phyloP scores from a whole-genome alignment of 2,329 filamentous ascomycete species.

The Hysterium pulicare region DNA sequence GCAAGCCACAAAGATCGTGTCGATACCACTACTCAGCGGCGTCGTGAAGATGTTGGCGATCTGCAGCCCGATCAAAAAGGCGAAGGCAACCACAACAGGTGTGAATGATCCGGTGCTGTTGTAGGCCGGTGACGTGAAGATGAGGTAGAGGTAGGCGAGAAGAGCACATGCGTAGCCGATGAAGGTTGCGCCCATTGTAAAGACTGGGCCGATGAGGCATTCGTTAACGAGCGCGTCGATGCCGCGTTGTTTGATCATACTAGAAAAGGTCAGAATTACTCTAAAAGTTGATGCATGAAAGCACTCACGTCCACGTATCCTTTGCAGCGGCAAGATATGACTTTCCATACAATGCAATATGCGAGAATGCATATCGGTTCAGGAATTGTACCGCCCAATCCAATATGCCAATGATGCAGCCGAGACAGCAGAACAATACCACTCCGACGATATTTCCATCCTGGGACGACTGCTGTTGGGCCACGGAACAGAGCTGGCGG shows the following conservation, averaged over 20 bases:
- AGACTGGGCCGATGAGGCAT: constrained; percentile 62
- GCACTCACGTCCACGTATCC: constrained; percentile 70
- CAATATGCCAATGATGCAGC: constrained; percentile 72
- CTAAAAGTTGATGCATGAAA: too few relatives aligned
- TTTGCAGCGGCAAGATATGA: constrained; percentile 82
- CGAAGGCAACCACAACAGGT: constrained; percentile 74
- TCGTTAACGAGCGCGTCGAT: constrained; percentile 89
- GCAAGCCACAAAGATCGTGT: constrained; percentile 84
- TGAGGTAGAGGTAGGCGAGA: constrained; percentile 80
- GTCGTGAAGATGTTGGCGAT: constrained; percentile 88
- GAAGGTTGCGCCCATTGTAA: constrained; percentile 76
- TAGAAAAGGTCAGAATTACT: too few relatives aligned
- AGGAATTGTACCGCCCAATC: constrained; percentile 86
- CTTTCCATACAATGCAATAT: constrained; percentile 91
- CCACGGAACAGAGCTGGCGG: constrained; percentile 77
- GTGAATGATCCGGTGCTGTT: constrained; percentile 68
- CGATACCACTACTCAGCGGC: constrained; percentile 81
- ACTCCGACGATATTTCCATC: constrained; percentile 66
- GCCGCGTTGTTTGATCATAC: constrained; percentile 86
- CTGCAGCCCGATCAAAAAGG: constrained; percentile 87
- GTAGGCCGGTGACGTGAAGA: constrained; percentile 77
- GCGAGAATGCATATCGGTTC: constrained; percentile 88
- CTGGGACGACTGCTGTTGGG: constrained; percentile 60
- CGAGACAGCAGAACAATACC: constrained; percentile 70
- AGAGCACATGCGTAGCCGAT: constrained; percentile 80